Percentiles rank a stretch among this genome's conserved stretches.
These are phyloP conservation scores for Cephaloascus albidus DNA, from an alignment of 805 yeast species.

Conservation along the genomic window DNA sequence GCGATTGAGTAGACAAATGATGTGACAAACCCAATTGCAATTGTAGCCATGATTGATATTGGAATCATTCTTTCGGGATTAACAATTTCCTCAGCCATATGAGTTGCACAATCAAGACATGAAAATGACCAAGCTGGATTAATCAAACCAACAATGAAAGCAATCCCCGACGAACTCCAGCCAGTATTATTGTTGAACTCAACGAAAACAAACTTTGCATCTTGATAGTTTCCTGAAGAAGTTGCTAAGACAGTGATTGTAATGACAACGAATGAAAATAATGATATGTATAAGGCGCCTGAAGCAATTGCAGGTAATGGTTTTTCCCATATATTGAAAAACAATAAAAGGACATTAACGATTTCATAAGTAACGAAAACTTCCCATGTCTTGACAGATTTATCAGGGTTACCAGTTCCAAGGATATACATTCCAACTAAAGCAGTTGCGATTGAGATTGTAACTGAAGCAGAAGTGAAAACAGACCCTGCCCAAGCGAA, in stretches of 20 bases:
- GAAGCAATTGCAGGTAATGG: conserved; percentile 43
- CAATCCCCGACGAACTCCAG: conserved; percentile 49
- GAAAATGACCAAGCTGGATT: conserved; percentile 66
- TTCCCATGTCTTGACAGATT: conserved; percentile 39
- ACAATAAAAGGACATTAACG: conserved; percentile 27
- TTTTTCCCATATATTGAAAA: conserved; percentile 42
- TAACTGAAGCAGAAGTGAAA: conserved; percentile 53
- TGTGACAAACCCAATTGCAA: conserved; percentile 58
- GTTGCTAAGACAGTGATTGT: conserved; percentile 44
- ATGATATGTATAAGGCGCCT: conserved; percentile 40
- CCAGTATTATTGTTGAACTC: conserved; percentile 49
- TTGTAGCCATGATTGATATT: conserved; percentile 51
- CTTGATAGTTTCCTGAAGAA: conserved; percentile 41
- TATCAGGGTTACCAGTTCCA: conserved; percentile 20
- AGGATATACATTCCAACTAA: conserved; percentile 42
- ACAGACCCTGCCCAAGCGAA: conserved; percentile 54
- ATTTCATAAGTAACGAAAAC: conserved; percentile 41
- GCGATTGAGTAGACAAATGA: conserved; percentile 42
- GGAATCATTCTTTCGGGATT: conserved; percentile 54
- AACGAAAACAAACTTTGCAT: conserved; percentile 43
- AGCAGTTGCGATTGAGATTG: conserved; percentile 42
- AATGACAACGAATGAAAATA: conserved; percentile 42
- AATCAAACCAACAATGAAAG: conserved; percentile 61
- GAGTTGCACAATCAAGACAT: conserved; percentile 64
- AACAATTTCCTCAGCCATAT: conserved; percentile 58